Evolutionary conservation across 495 filamentous ascomycete genomes (phyloP).

Genomic region (Aspergillus conjunctus): DNA sequence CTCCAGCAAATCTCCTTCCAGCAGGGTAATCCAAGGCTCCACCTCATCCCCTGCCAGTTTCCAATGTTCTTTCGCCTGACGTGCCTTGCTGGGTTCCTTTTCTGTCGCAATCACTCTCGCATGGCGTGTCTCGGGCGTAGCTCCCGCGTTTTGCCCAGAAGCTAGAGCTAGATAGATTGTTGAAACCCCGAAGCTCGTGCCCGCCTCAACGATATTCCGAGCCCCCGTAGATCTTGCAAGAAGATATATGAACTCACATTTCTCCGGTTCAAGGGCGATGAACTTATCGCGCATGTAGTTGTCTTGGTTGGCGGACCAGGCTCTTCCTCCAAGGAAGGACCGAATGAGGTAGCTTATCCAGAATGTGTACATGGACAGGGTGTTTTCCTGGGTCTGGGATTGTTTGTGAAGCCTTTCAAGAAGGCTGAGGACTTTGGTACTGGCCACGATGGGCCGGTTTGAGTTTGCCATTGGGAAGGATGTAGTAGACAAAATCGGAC

Average conservation of each 20-base stretch:
- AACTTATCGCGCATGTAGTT: conserved; percentile 53
- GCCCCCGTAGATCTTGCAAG: conserved; percentile 46
- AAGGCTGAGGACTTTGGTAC: background rate
- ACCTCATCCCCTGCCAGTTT: conserved; percentile 44
- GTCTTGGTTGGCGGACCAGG: conserved; percentile 20
- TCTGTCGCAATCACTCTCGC: conserved; percentile 57
- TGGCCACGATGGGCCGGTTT: background rate
- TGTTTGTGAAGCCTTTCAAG: background rate
- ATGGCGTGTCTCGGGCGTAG: conserved; percentile 18
- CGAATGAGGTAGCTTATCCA: background rate
- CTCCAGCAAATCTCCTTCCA: conserved; percentile 56
- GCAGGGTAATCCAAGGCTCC: conserved; percentile 51
- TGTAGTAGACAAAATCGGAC: background rate
- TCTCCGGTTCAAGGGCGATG: conserved; percentile 58
- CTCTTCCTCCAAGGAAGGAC: background rate
- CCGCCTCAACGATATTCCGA: conserved; percentile 55
- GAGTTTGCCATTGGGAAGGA: background rate
- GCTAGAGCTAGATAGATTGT: conserved; percentile 63
- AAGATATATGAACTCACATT: conserved; percentile 57
- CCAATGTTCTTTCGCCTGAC: conserved; percentile 51
- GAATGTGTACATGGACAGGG: background rate
- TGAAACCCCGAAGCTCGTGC: conserved; percentile 61
- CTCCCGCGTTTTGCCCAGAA: conserved; percentile 36
- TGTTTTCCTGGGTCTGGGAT: background rate
- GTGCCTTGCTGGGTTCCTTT: conserved; percentile 54